Conservation (phyloP, 2,329 filamentous ascomycete genomes). For the Cytospora piceicola region DNA sequence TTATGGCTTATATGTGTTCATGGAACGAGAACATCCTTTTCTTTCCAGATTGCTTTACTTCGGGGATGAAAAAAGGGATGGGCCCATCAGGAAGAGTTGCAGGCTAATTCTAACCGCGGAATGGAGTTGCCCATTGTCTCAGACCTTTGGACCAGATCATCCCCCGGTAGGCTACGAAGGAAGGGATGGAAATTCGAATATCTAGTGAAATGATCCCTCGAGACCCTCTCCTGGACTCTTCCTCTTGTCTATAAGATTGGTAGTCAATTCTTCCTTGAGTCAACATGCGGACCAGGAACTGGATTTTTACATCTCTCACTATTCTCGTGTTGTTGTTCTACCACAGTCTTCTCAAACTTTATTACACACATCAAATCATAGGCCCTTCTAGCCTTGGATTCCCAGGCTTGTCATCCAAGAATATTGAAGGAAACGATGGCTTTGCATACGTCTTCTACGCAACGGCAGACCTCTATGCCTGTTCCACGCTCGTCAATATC, state of each 20-base stretch:
- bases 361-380: conserved; percentile 7
- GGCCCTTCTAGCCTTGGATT: no score
- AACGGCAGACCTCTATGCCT: conserved; percentile 6
- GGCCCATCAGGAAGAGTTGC: not conserved
- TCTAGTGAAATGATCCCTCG: no score
- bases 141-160: not conserved
- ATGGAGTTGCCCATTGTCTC: not conserved
- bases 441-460: conserved; percentile 15
- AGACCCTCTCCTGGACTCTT: not conserved
- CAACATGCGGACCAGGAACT: conserved; percentile 6
- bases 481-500: conserved; percentile 18
- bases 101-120: not conserved
- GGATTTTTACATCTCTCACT: not conserved
- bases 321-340: not conserved
- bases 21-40: no score
- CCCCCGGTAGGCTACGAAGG: not conserved
- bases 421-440: not conserved
- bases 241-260: not conserved
- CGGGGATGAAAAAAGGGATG: no score
- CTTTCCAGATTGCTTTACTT: no score
- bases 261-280: not conserved
- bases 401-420: not conserved
- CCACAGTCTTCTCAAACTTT: not conserved
- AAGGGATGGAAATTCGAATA: not conserved
- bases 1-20: no score